These are phyloP conservation scores for Rhododendron griersonianum DNA, from an alignment of 148 eudicot species.

Conservation along the genomic window DNA sequence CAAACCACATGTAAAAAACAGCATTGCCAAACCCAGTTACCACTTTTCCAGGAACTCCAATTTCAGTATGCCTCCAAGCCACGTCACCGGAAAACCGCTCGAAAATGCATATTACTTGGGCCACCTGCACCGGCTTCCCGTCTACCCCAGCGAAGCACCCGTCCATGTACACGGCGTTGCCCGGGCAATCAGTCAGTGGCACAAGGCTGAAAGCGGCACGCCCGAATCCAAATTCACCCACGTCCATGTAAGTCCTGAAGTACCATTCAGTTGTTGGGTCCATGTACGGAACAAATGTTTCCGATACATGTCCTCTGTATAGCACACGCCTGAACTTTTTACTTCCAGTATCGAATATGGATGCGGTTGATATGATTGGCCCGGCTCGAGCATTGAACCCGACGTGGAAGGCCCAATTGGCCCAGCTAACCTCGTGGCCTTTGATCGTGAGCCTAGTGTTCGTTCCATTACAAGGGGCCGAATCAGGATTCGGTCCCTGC, in stretches of 20 bases:
- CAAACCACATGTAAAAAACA: not conserved
- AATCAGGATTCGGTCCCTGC: conserved; percentile 15
- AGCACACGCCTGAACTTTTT: conserved; percentile 41
- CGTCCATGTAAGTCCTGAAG: conserved; percentile 68
- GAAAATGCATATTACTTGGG: conserved; percentile 59
- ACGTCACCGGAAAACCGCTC: conserved; percentile 60
- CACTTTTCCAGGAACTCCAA: conserved; percentile 75
- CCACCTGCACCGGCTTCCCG: conserved; percentile 44
- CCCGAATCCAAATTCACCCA: conserved; percentile 87
- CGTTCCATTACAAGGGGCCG: conserved; percentile 18
- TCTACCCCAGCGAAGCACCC: conserved; percentile 61
- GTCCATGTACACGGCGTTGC: conserved; percentile 55
- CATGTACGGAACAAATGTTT: conserved; percentile 91
- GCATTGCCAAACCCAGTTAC: conserved; percentile 21
- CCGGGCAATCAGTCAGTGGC: conserved; percentile 63
- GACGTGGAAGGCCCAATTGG: conserved; percentile 69
- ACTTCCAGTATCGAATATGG: conserved; percentile 36
- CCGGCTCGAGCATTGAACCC: conserved; percentile 71
- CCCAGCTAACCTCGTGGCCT: conserved; percentile 58
- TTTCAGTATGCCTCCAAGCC: conserved; percentile 85
- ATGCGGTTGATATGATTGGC: conserved; percentile 66
- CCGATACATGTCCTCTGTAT: conserved; percentile 80
- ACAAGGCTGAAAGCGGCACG: conserved; percentile 50
- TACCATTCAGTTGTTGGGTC: conserved; percentile 81
- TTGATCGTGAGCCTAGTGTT: conserved; percentile 24